Base-by-base conservation (phyloP, 495 filamentous ascomycete genomes). In the Glarea lozoyensis region DNA sequence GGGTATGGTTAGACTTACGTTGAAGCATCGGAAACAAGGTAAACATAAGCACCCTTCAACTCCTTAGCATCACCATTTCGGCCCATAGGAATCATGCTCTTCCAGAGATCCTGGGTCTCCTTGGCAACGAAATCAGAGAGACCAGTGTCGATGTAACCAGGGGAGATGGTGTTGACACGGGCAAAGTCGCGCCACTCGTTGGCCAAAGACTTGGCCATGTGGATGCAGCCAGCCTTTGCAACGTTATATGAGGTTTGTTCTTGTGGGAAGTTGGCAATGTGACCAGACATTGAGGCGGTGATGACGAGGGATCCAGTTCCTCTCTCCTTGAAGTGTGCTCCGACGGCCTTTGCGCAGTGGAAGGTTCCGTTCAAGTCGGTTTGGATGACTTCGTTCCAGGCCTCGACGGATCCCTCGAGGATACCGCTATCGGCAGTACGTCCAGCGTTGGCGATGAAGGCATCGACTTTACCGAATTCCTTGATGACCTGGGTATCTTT, bases 201-300 rank as follows among this genome's bases (percentile, higher is more conserved):
- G 35, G 82, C 82, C 42, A 87, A 61, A 37, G 75, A 82, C 30
- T 50, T 40, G 3, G 63, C 64, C 55, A 68, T 46, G 52, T 68
- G 64, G 35, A 72, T 71, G 48, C 63, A 66, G 11, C 64, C 64
- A 3, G 83, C 81, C 67, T 88, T 88, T 50, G 82, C 80, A 21
- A 81, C 79, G 56, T 88, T 88, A 69, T 88, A 88, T n/a, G 70
- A 75, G 10, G 81, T 84, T 62, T 88, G 83, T 58, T 86, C 79
- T 59, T 86, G 82, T 1, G 83, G 82, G 64, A 69, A 84, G 60
- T 88, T 88, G 62, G 75, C 83, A 43, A 86, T 79, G 62, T 56
- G 49, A 11, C 82, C 83, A 18, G 71, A 78, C 79, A 84, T 83
- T 40, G 64, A 70, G 2, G 79, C 65, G 11, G 79, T 84, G 45